Percentiles rank a stretch among this genome's conserved stretches.
These are phyloP conservation scores for Eimeria necatrix DNA, from an alignment of 169 alveolate genomes.

Conservation along the genomic window DNA sequence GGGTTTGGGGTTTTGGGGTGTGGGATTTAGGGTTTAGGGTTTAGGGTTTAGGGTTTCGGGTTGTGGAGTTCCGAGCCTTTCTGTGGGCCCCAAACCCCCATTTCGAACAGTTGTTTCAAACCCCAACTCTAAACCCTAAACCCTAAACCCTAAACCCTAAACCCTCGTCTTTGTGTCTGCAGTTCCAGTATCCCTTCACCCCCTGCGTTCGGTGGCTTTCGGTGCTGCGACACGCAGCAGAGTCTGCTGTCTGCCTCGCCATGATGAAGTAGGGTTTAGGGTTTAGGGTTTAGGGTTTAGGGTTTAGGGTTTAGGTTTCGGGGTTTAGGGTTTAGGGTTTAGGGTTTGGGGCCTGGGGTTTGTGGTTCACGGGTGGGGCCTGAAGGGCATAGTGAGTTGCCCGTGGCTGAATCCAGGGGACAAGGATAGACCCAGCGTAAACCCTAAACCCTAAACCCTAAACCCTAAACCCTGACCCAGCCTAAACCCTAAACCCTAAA, in stretches of 20 bases:
- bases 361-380: neutral
- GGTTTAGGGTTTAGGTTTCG: too few species aligned
- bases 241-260: slow-evolving; percentile 73
- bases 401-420: neutral
- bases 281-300: neutral
- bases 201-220: slow-evolving; percentile 62
- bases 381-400: neutral
- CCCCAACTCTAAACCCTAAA: too few species aligned
- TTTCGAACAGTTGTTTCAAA: slow-evolving; percentile 90
- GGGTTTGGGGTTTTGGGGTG: too few species aligned
- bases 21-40: too few species aligned
- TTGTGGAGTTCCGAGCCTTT: slow-evolving; percentile 81
- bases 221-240: slow-evolving; percentile 34
- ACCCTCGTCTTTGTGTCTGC: neutral
- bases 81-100: slow-evolving; percentile 89
- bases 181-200: slow-evolving; percentile 76
- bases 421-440: neutral
- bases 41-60: too few species aligned
- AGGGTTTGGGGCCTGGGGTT: slow-evolving; percentile 36
- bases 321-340: too few species aligned
- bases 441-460: neutral
- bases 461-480: neutral
- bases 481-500: too few species aligned
- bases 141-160: too few species aligned
- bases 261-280: too few species aligned